Evolutionary conservation across 176 grass and related monocot genomes (phyloP).

Genomic region (Tillandsia fasciculata): DNA sequence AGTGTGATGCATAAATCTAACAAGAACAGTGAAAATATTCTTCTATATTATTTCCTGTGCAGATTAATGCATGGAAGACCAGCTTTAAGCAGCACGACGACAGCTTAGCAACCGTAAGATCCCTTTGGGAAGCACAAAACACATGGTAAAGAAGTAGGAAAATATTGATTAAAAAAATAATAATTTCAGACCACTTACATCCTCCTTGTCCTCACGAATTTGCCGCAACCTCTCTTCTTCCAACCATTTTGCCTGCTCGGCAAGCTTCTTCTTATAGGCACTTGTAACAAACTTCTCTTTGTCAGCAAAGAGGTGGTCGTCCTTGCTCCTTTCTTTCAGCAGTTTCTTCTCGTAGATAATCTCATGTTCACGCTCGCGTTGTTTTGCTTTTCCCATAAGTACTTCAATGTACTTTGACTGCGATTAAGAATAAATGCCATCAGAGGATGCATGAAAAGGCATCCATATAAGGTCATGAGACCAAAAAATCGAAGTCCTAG

Average conservation of each 20-base stretch:
- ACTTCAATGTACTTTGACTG: constrained; percentile 90
- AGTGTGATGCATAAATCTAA: no score
- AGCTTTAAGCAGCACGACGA: no score
- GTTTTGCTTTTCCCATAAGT: constrained; percentile 81
- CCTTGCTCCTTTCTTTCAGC: constrained; percentile 90
- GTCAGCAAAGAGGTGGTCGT: constrained; percentile 70
- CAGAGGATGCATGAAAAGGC: background rate
- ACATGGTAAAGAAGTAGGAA: background rate
- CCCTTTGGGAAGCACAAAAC: background rate
- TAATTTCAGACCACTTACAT: constrained; percentile 48
- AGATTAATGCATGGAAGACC: no score
- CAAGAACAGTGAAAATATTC: no score
- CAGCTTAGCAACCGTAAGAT: no score
- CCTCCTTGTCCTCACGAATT: constrained; percentile 75
- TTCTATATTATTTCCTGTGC: no score
- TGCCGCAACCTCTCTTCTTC: constrained; percentile 70
- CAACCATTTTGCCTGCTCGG: constrained; percentile 75
- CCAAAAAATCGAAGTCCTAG: no score
- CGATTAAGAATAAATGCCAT: constrained; percentile 13
- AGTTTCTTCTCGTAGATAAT: constrained; percentile 89
- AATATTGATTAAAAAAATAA: background rate
- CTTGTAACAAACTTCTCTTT: constrained; percentile 93
- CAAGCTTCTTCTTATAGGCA: constrained; percentile 90
- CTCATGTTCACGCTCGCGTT: constrained; percentile 82
- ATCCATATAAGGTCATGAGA: background rate